These are phyloP conservation scores for Naegleria fowleri DNA, from an alignment of 208 protist species.

Conservation along the genomic window DNA sequence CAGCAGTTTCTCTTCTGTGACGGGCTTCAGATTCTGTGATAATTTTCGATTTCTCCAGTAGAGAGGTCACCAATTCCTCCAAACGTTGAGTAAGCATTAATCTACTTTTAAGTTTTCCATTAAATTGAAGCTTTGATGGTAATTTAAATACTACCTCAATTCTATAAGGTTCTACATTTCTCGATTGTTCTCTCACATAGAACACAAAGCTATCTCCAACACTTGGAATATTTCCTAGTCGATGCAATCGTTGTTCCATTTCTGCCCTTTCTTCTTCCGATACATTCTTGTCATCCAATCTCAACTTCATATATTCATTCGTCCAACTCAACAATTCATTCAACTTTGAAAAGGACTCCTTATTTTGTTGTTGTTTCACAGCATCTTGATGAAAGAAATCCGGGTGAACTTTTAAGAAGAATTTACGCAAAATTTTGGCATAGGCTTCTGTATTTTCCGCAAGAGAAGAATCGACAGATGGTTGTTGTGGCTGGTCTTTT, in stretches of 20 bases:
- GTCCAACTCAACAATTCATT: conserved; percentile 22
- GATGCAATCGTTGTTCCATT: neutral
- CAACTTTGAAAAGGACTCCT: conserved; percentile 5
- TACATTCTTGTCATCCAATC: neutral
- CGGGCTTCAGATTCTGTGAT: neutral
- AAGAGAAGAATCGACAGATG: neutral
- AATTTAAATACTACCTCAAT: neutral
- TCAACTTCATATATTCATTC: neutral
- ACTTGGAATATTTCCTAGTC: neutral
- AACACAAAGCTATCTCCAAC: neutral
- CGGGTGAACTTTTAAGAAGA: conserved; percentile 24
- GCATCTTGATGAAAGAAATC: neutral
- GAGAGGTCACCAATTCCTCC: neutral
- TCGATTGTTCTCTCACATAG: neutral
- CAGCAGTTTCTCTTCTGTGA: neutral
- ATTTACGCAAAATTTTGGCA: neutral
- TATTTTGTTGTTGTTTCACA: neutral
- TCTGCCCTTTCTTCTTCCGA: neutral
- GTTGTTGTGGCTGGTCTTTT: too few relatives aligned
- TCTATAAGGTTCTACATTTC: neutral
- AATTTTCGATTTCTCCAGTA: neutral
- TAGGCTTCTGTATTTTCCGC: neutral
- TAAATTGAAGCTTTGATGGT: neutral
- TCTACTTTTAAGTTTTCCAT: neutral
- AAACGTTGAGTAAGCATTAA: neutral